phyloP scores from a whole-genome alignment of 306 rosid genomes.

The Sesbania bispinosa region DNA sequence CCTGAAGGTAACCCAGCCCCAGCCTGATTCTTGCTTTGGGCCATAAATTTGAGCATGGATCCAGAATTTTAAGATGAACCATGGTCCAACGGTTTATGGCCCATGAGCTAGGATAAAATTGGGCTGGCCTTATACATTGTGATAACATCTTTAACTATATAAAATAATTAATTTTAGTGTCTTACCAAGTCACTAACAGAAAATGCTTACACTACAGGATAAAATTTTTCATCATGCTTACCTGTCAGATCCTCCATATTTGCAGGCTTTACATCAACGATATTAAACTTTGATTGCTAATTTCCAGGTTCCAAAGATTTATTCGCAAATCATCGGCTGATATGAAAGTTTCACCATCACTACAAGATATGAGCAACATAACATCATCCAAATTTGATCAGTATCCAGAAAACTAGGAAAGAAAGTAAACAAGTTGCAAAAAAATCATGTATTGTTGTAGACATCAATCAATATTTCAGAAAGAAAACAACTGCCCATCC shows the following conservation, averaged over 20 bases:
- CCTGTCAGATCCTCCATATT: constrained; percentile 99
- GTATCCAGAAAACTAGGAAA: constrained; percentile 7
- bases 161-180: not conserved
- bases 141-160: not conserved
- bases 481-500: constrained; percentile 10
- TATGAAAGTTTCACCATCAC: constrained; percentile 99
- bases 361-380: constrained; percentile 37
- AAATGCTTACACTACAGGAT: not conserved
- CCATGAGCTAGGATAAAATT: no score
- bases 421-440: not conserved
- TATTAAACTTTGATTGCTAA: constrained; percentile 98
- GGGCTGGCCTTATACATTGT: not conserved
- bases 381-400: constrained; percentile 27
- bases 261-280: constrained; percentile 96
- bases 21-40: not conserved
- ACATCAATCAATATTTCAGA: constrained; percentile 12
- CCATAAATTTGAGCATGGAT: not conserved
- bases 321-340: constrained; percentile 98
- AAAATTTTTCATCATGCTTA: constrained; percentile 18
- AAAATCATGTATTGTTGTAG: not conserved
- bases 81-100: not conserved
- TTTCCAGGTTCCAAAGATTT: constrained; percentile 99
- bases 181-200: constrained; percentile 3
- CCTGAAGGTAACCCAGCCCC: not conserved
- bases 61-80: not conserved